Evolutionary conservation across 1,284 basidiomycete genomes (phyloP), one percentile per base, ranked within the genome.

Genomic region (Tilletia caries): DNA sequence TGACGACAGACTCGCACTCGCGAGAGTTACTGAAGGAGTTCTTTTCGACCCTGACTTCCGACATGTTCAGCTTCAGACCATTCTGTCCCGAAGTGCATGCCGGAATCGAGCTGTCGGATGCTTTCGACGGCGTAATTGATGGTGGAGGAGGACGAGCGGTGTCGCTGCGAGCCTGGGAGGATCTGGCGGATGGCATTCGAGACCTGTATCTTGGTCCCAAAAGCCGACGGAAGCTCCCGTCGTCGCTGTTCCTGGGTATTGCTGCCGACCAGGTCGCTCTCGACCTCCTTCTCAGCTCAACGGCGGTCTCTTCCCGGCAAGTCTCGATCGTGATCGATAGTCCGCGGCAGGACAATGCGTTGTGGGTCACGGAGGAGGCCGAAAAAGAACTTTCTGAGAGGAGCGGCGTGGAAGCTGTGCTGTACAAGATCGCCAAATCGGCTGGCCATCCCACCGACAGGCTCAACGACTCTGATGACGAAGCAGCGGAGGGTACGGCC

Each of bases 381-480:
- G 37, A 41, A 6, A 15, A 41, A 41, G 37, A 41, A 15, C 37
- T 41, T 6, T 13, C 52, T 25, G 25, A 15, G 2, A 25, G 52
- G 52, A 54, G 52, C 23, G 52, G 52, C 6, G 25, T 34, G 18
- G 58, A 62, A 34, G 58, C 27, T n/a, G 58, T 62, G 29, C 58
- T 62, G 27, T 29, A 33, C 1, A 3, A 20, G 27, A 62, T 62
- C 32, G 25, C 52, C 25, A 23, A 27, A 20, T 29, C 58, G 18
- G 33, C 58, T 6, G 33, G 29, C 5, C 12, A 33, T 34, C 58
- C 58, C 34, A 4, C 6, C 8, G 58, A 37, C 13, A 10, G 33
- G 18, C n/a, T 34, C 32, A 29, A 29, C n/a, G 58, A 33, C 18
- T n/a, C 58, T 4, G 58, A 62, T 5, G 58, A 62, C 27, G 58